A percentile compares a stretch with the other conserved stretches of the same genome.
Evolutionary conservation across 208 protist species (phyloP).

Genomic region (Naegleria gruberi): DNA sequence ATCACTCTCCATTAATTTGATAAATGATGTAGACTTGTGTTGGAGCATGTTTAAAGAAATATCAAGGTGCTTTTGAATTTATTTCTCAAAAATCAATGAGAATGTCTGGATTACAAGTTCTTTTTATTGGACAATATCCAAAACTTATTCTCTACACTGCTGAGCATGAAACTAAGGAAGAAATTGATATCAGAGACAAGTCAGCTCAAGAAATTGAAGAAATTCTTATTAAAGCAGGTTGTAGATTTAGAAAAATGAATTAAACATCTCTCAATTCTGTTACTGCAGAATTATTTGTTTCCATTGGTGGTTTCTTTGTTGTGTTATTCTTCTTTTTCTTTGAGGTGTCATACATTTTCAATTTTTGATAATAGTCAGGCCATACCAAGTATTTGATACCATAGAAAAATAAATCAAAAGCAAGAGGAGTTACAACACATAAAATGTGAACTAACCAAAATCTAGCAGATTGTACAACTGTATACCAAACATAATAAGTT

Average conservation of each 20-base stretch:
- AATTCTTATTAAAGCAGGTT: not conserved
- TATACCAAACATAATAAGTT: constrained; percentile 5
- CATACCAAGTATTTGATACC: not conserved
- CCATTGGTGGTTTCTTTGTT: no score
- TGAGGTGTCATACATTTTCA: not conserved
- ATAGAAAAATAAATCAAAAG: not conserved
- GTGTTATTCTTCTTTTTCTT: no score
- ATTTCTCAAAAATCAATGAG: not conserved
- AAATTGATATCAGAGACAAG: not conserved
- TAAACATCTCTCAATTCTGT: not conserved
- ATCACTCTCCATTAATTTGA: no score
- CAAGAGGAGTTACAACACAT: not conserved
- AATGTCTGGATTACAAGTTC: not conserved
- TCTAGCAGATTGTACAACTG: not conserved
- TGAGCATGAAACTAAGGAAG: not conserved
- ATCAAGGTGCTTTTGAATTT: not conserved
- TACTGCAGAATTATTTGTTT: not conserved
- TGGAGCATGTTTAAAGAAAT: not conserved
- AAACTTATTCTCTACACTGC: not conserved
- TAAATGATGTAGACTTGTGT: not conserved
- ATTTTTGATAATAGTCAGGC: not conserved
- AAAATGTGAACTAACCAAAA: not conserved
- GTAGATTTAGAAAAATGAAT: not conserved
- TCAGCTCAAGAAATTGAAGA: constrained; percentile 6
- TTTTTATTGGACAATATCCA: constrained; percentile 12